A percentile compares a stretch with the other conserved stretches of the same genome.
Evolutionary conservation across 2,329 filamentous ascomycete genomes (phyloP).

Genomic region (Cladosporium sp.): DNA sequence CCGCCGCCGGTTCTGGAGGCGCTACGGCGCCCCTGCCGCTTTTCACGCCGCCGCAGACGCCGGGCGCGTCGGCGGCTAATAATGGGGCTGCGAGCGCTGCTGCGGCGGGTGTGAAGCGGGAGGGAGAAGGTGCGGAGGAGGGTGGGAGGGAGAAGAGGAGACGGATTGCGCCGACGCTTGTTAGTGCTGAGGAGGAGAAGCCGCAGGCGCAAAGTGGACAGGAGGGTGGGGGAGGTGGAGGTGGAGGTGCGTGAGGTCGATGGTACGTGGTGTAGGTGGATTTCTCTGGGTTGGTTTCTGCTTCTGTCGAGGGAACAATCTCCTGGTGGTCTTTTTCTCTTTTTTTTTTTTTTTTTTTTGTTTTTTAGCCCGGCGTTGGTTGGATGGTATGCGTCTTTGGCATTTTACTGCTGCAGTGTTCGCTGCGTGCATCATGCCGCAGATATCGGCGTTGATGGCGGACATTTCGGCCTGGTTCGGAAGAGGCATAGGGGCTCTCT

Average conservation of each 20-base stretch:
- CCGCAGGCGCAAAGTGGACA: neutral
- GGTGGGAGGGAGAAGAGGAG: conserved; percentile 37
- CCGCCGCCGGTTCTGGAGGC: conserved; percentile 30
- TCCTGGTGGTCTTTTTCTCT: neutral
- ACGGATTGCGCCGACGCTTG: conserved; percentile 40
- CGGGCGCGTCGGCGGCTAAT: conserved; percentile 36
- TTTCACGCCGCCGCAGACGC: conserved; percentile 87
- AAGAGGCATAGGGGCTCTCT: too few relatives aligned
- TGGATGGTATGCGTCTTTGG: too few relatives aligned
- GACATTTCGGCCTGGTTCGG: too few relatives aligned
- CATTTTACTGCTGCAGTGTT: too few relatives aligned
- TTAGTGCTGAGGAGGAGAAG: neutral
- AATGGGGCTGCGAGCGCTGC: conserved; percentile 3
- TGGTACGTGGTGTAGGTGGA: neutral
- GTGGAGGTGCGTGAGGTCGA: neutral
- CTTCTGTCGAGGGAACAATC: neutral
- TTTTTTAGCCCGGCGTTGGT: conserved; percentile 14
- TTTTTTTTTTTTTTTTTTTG: neutral
- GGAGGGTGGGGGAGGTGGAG: neutral
- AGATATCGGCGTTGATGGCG: too few relatives aligned
- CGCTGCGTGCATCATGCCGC: too few relatives aligned
- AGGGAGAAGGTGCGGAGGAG: conserved; percentile 27
- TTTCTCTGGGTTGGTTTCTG: neutral
- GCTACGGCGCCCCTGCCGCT: conserved; percentile 54
- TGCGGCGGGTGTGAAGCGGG: conserved; percentile 26